Base-by-base conservation (phyloP, 768 basidiomycete genomes). In the Agaricus subrufescens region DNA sequence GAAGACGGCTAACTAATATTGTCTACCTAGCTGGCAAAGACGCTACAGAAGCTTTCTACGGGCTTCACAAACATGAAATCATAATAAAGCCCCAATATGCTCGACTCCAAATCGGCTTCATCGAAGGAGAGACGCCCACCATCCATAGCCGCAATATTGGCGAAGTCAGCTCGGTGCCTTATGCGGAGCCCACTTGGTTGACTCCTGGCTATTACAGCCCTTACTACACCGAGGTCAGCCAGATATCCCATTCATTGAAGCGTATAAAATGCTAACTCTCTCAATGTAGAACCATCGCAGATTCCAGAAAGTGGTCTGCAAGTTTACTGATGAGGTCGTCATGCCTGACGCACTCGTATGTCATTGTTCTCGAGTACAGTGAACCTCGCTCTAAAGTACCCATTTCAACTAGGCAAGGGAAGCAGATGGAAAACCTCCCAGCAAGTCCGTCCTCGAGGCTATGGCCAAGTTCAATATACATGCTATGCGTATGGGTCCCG, bases 401-500 rank as follows among this genome's bases (percentile, higher is more conserved):
- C 7, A 8, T 34, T 34, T 31, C 29, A 80, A 72, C 68, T 76
- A 85, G 76, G 76, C 78, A 23, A 84, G 87, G 59, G 95, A 97
- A 73, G 88, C 86, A 61, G 89, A 89, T 62, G 93, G 94, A n/a
- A 95, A 96, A 74, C 80, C 89, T 26, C 88, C 92, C 0, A 87
- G 84, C 57, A 81, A 87, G 66, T 71, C 73, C 50, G 87, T 96
- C 34, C 73, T 94, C 48, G 83, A 94, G 62, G 83, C 84, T 59
- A 89, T 96, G 89, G 73, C 71, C 14, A 84, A 84, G 50, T 51
- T 81, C 30, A 85, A 93, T 63, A 54, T 98, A 19, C 89, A 92
- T 66, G 90, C 91, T 12, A 96, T 97, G 94, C 85, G 91, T 19
- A 77, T 95, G 72, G 96, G 96, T 14, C 95, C 95, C 25, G 94